A percentile compares a stretch with the other conserved stretches of the same genome.
Evolutionary conservation across 2,329 filamentous ascomycete species (phyloP).

Genomic region (Aspergillus ustus): DNA sequence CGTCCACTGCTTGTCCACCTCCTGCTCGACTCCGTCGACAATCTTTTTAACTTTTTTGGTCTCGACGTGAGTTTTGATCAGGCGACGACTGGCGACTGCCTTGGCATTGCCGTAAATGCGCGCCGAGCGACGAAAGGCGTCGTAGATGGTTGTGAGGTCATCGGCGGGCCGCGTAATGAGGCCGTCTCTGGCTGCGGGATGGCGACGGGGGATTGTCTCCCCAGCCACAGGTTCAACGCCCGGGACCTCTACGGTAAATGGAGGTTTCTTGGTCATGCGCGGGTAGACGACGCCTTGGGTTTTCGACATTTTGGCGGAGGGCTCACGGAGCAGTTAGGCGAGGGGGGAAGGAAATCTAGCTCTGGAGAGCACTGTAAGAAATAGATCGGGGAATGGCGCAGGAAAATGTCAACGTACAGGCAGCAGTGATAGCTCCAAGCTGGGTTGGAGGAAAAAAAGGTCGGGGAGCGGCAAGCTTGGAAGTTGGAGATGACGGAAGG

Average conservation of each 20-base stretch:
- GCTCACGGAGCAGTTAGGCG: constrained; percentile 1
- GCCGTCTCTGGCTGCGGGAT: constrained; percentile 71
- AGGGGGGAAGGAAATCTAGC: background rate
- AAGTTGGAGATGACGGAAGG: background rate
- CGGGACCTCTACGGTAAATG: constrained; percentile 74
- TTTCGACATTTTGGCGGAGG: constrained; percentile 36
- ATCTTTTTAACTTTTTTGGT: constrained; percentile 89
- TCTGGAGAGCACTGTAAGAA: background rate
- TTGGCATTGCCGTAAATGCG: constrained; percentile 65
- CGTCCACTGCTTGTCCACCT: constrained; percentile 89
- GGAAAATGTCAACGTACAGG: constrained; percentile 2
- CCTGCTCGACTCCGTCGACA: constrained; percentile 75
- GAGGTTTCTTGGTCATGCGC: constrained; percentile 68
- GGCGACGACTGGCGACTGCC: constrained; percentile 71
- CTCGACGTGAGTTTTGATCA: constrained; percentile 79
- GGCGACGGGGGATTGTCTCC: constrained; percentile 82
- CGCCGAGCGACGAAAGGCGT: constrained; percentile 74
- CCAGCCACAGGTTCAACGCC: constrained; percentile 72
- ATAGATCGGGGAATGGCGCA: background rate
- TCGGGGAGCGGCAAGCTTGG: background rate
- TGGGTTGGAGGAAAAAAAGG: background rate
- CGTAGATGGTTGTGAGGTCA: constrained; percentile 76
- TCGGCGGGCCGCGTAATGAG: constrained; percentile 69
- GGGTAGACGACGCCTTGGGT: constrained; percentile 42
- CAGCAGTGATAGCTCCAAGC: background rate